Conservation (phyloP, 2,329 filamentous ascomycete genomes). For the Ceratocystiopsis sp. region DNA sequence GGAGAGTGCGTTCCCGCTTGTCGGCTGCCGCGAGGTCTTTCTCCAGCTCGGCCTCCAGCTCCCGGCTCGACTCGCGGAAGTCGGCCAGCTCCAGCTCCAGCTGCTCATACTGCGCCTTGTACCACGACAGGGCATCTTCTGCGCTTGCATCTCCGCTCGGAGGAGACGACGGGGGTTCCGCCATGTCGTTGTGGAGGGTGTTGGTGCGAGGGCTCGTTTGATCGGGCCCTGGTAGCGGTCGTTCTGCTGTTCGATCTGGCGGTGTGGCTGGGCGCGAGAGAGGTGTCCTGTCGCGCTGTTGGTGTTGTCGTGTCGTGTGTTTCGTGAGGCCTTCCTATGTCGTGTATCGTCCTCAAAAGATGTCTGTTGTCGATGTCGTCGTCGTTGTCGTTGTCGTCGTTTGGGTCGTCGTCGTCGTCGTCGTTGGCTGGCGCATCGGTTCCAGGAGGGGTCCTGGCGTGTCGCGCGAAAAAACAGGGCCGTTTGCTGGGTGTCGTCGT, state of each 20-base stretch:
- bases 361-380: background rate
- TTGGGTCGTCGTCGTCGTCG: background rate
- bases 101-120: slow-evolving; percentile 90
- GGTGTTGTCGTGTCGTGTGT: background rate
- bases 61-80: slow-evolving; percentile 85
- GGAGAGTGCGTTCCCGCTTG: slow-evolving; percentile 71
- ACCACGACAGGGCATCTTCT: slow-evolving; percentile 76
- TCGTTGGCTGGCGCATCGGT: background rate
- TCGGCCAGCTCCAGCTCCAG: slow-evolving; percentile 83
- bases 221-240: background rate
- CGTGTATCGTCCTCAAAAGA: background rate
- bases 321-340: background rate
- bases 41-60: slow-evolving; percentile 86
- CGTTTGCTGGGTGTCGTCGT: background rate
- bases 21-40: slow-evolving; percentile 92
- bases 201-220: background rate
- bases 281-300: background rate
- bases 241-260: background rate
- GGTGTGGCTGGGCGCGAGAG: background rate
- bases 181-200: slow-evolving; percentile 22
- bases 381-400: slow-evolving; percentile 1
- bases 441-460: background rate
- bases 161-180: slow-evolving; percentile 45
- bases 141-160: slow-evolving; percentile 34
- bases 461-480: background rate